phyloP scores from a whole-genome alignment of 495 filamentous ascomycete genomes.

The Parathielavia appendiculata region DNA sequence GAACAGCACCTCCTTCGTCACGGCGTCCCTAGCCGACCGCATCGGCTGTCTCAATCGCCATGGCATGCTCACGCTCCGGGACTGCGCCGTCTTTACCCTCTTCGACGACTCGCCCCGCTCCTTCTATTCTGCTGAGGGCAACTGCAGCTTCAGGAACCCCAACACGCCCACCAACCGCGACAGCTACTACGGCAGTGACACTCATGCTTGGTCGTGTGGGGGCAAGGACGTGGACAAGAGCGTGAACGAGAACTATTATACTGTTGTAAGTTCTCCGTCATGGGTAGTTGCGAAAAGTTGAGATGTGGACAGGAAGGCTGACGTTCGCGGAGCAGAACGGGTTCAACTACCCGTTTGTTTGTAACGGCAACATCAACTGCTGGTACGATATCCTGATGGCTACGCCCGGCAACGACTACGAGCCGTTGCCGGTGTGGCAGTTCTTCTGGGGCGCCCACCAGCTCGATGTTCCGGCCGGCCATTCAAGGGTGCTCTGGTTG shows the following conservation, averaged over 20 bases:
- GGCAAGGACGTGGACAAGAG: neutral
- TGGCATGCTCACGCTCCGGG: conserved; percentile 21
- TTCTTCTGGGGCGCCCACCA: conserved; percentile 34
- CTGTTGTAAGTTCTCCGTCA: conserved; percentile 22
- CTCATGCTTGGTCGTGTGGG: conserved; percentile 28
- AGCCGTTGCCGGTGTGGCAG: conserved; percentile 31
- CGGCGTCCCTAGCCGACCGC: conserved; percentile 16
- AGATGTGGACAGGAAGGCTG: neutral
- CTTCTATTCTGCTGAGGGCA: conserved; percentile 26
- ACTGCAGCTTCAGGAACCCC: conserved; percentile 32
- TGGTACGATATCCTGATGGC: conserved; percentile 28
- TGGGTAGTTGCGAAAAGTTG: neutral
- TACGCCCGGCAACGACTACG: conserved; percentile 5
- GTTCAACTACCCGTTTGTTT: conserved; percentile 31
- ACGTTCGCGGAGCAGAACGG: conserved; percentile 17
- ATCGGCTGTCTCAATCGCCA: conserved; percentile 34
- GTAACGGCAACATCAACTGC: conserved; percentile 34
- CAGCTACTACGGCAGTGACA: conserved; percentile 28
- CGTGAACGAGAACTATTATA: conserved; percentile 26
- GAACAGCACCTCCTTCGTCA: conserved; percentile 20
- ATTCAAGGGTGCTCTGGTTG: conserved; percentile 29
- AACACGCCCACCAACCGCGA: conserved; percentile 33
- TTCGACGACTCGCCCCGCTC: conserved; percentile 20
- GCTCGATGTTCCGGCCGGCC: conserved; percentile 26
- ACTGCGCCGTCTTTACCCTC: conserved; percentile 34